Conservation (phyloP, 2,329 filamentous ascomycete species). For the Mycocentrospora acerina region DNA sequence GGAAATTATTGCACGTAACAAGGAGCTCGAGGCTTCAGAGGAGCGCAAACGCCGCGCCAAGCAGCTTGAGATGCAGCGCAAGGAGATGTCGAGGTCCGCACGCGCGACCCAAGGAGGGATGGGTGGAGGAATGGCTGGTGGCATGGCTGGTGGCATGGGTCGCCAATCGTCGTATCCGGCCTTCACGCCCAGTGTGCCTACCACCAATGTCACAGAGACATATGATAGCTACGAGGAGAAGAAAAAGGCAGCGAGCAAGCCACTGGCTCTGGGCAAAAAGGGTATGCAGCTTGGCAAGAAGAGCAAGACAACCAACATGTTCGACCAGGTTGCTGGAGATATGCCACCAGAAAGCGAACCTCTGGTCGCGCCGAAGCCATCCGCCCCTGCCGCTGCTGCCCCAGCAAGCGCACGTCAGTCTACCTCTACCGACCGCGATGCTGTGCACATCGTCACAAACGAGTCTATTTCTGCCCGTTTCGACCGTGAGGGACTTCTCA, state of each 20-base stretch:
- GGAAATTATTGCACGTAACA: slow-evolving; percentile 74
- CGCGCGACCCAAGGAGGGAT: slow-evolving; percentile 47
- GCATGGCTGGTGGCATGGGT: slow-evolving; percentile 51
- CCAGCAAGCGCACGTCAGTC: slow-evolving; percentile 59
- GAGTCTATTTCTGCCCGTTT: slow-evolving; percentile 90
- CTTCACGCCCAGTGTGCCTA: slow-evolving; percentile 78
- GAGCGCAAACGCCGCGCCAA: slow-evolving; percentile 98
- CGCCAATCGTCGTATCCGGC: slow-evolving; percentile 83
- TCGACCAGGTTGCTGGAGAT: slow-evolving; percentile 90
- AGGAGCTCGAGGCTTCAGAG: slow-evolving; percentile 96
- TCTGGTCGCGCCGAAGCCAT: slow-evolving; percentile 62
- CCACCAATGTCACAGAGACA: slow-evolving; percentile 69
- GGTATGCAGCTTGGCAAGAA: slow-evolving; percentile 99
- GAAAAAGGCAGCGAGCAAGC: slow-evolving; percentile 82
- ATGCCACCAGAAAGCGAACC: slow-evolving; percentile 86
- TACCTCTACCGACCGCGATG: slow-evolving; percentile 73
- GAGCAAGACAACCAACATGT: slow-evolving; percentile 96
- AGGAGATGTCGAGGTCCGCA: slow-evolving; percentile 81
- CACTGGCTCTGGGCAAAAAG: slow-evolving; percentile 83
- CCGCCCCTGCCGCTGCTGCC: slow-evolving; percentile 54
- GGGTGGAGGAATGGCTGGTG: slow-evolving; percentile 41
- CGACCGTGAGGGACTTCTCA: slow-evolving; percentile 82
- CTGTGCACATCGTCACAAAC: slow-evolving; percentile 82
- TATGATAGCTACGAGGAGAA: slow-evolving; percentile 98
- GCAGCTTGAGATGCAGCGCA: slow-evolving; percentile 97